These are phyloP conservation scores for Coemansia sp. DNA, from an alignment of 192 early-diverging fungal species.

Conservation along the genomic window DNA sequence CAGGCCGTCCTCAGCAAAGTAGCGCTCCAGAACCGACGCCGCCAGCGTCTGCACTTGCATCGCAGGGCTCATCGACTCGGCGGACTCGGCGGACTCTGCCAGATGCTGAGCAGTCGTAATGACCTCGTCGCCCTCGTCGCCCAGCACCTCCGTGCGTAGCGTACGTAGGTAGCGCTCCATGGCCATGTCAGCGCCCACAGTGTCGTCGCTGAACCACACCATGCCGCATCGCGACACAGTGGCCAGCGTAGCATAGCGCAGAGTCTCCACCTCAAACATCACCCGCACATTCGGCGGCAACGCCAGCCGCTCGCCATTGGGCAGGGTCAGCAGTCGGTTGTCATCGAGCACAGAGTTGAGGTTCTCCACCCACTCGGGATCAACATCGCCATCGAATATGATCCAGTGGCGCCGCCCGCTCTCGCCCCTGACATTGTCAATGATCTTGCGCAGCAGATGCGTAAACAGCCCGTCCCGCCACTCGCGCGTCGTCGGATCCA, in stretches of 20 bases:
- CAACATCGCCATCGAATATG: constrained; percentile 99
- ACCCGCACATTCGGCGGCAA: constrained; percentile 95
- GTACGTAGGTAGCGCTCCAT: constrained; percentile 81
- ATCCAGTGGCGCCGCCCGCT: constrained; percentile 95
- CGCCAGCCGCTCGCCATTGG: constrained; percentile 96
- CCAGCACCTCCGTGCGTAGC: constrained; percentile 69
- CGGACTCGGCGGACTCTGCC: constrained; percentile 45
- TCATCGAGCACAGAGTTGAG: constrained; percentile 93
- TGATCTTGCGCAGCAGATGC: constrained; percentile 93
- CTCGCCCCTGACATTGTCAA: constrained; percentile 98
- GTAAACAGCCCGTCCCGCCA: constrained; percentile 99
- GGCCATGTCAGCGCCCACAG: constrained; percentile 77
- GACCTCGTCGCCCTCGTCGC: constrained; percentile 74
- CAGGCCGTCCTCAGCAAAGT: constrained; percentile 73
- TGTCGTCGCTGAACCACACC: constrained; percentile 98
- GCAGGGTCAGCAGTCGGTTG: constrained; percentile 94
- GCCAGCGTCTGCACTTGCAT: constrained; percentile 74
- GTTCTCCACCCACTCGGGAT: constrained; percentile 99
- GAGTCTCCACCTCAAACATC: constrained; percentile 99
- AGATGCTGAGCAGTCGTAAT: constrained; percentile 17
- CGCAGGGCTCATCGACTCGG: constrained; percentile 57
- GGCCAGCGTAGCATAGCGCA: constrained; percentile 95
- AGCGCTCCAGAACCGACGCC: constrained; percentile 67
- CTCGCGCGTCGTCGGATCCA: constrained; percentile 97
- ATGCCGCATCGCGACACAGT: constrained; percentile 99